phyloP scores from a whole-genome alignment of 2,329 filamentous ascomycete genomes.

The Epichloe hybrida region DNA sequence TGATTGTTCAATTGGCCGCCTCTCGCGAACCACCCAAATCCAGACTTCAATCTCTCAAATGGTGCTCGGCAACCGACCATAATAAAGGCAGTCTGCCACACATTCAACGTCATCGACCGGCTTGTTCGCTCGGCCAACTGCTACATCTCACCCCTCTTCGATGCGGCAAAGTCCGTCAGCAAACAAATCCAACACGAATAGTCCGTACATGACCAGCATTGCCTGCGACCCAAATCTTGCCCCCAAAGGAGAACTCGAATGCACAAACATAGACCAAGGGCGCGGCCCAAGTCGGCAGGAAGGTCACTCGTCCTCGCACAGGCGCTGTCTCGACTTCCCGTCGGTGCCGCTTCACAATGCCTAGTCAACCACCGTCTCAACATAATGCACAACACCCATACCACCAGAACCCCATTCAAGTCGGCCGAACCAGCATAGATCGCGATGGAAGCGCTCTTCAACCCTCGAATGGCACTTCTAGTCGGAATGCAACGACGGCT shows the following conservation, averaged over 20 bases:
- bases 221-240: neutral
- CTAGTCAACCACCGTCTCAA: conserved; percentile 22
- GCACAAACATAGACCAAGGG: conserved; percentile 21
- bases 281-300: conserved; percentile 26
- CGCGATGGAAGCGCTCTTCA: conserved; percentile 39
- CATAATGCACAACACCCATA: conserved; percentile 20
- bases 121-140: neutral
- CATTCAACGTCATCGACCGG: neutral
- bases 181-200: neutral
- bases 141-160: neutral
- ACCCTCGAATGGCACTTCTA: conserved; percentile 29
- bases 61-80: no score
- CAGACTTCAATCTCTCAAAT: no score
- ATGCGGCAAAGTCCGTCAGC: neutral
- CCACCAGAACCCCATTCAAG: conserved; percentile 17
- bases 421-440: conserved; percentile 35
- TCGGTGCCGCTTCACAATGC: conserved; percentile 19
- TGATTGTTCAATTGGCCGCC: neutral
- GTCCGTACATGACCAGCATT: neutral
- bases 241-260: conserved; percentile 19
- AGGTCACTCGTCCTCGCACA: conserved; percentile 19
- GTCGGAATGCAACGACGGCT: conserved; percentile 37
- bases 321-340: conserved; percentile 18
- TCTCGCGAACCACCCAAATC: neutral
- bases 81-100: no score